Evolutionary conservation across 2,329 filamentous ascomycete species (phyloP), one percentile per base, ranked within the genome.

Genomic region (Aureobasidium lini): DNA sequence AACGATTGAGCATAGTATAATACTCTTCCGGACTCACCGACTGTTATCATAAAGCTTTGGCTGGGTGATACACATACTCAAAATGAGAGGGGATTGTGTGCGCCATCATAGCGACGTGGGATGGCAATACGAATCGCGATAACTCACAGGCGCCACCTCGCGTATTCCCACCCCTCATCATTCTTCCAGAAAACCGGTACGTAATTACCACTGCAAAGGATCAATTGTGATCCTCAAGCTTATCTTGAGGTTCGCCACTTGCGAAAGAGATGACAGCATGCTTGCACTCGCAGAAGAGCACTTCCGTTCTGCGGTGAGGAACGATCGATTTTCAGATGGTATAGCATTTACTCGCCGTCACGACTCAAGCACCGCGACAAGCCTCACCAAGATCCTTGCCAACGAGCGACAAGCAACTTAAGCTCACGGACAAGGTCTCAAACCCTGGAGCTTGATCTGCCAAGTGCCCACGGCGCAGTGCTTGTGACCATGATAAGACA

Each of bases 401-500:
- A 11, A 5, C 36, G 23, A n/a, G 28, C 4, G 37, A 11, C n/a
- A 54, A 43, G 50, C 37, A 37, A 7, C n/a, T 18, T n/a, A 43
- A 54, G 39, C 50, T 42, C 50, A 43, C 1, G 9, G 18, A 34
- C 6, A 18, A 13, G 6, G 28, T 54, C 50, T 43, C 34, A 7
- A 29, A 54, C 50, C 50, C 50, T 54, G 29, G 16, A 54, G 37
- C 50, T 54, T 43, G 13, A 15, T 23, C 3, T 23, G 37, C 37
- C 50, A 54, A 54, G 50, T n/a, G 2, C 11, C 36, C 15, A 15
- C 15, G 34, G 28, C 13, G 1, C 5, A 18, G 8, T 4, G 37
- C 53, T 57, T 39, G 53, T 57, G 53, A 57, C 53, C 42, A 15
- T 6, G 42, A 46, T 29, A 39, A 57, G 53, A 46, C 46, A 28